Evolutionary conservation across 2,329 filamentous ascomycete genomes (phyloP), one percentile per base, ranked within the genome.

Genomic region (Cercospora sp.): DNA sequence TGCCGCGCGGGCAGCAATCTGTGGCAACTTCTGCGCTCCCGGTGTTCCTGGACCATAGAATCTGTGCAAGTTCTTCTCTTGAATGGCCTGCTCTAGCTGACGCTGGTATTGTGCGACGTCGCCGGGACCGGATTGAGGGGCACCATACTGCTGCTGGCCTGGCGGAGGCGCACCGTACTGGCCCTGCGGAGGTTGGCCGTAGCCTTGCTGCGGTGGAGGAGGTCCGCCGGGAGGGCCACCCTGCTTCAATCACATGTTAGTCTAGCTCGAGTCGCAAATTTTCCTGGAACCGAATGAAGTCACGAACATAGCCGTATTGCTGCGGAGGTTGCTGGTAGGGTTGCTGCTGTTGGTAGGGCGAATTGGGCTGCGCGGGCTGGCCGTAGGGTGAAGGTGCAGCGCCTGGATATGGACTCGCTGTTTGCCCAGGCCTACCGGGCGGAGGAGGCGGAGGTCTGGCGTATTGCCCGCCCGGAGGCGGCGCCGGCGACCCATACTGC

Each of bases 31-130:
- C 65, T 86, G 83, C 23, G 85, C 74, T 26, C 79, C 75, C 2
- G 82, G 84, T 60, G 82, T 83, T 69, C 84, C 83, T 8, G 84
- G 86, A 2, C 86, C 86, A 73, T 87, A 88, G 79, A 89, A 88
- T 62, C 74, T 76, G 69, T 88, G 84, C 10, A 90, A 79, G 12
- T 82, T 78, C 77, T 88, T 89, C 79, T 89, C 87, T 74, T 87
- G 86, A 72, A 90, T 85, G 4, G 84, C 84, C 42, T 78, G 77
- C 70, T 86, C 81, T 55, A 89, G 78, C 12, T 86, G 78, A 71
- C 86, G 83, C 77, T 87, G 86, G 79, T 88, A 89, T 10, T 81
- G 84, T 33, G 79, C 80, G 31, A 86, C 76, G 65, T 87, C 83
- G 62, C 83, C 82, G n/a, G 74, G 64, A 72, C 72, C 73, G n/a